Conservation (phyloP, 139 green algal species). For the Haematococcus lacustris region DNA sequence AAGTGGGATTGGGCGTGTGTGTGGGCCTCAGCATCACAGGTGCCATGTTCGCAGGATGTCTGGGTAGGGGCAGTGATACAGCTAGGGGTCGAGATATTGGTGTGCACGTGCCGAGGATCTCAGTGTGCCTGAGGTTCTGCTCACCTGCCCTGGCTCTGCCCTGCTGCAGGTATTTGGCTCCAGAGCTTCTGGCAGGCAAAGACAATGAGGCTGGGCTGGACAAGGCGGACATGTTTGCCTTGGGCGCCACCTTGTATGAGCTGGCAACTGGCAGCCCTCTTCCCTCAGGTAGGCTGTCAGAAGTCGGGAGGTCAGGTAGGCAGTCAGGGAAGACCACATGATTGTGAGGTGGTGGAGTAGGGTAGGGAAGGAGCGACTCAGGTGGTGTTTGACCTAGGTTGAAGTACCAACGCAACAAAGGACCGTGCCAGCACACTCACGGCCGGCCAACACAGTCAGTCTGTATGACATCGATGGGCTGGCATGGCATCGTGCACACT, state of each 20-base stretch:
- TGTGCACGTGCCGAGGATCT: too few species aligned
- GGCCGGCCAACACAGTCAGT: not conserved
- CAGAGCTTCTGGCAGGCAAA: slow-evolving; percentile 67
- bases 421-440: too few species aligned
- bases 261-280: slow-evolving; percentile 51
- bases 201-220: slow-evolving; percentile 46
- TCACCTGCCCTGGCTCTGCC: not conserved
- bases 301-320: not conserved
- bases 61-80: too few species aligned
- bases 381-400: not conserved
- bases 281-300: slow-evolving; percentile 30
- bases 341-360: slow-evolving; percentile 5
- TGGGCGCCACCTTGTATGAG: slow-evolving; percentile 80
- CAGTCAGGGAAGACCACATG: not conserved
- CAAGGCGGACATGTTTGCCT: slow-evolving; percentile 85
- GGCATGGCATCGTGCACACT: too few species aligned
- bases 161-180: slow-evolving; percentile 68
- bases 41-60: too few species aligned
- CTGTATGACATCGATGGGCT: too few species aligned
- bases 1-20: too few species aligned
- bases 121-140: not conserved
- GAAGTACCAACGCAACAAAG: not conserved
- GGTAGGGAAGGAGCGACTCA: too few species aligned
- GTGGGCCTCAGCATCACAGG: too few species aligned
- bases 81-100: too few species aligned